Percentiles rank a stretch among this genome's conserved stretches.
Conservation (phyloP, 179 eudicot species). For the Camellia oleifera region DNA sequence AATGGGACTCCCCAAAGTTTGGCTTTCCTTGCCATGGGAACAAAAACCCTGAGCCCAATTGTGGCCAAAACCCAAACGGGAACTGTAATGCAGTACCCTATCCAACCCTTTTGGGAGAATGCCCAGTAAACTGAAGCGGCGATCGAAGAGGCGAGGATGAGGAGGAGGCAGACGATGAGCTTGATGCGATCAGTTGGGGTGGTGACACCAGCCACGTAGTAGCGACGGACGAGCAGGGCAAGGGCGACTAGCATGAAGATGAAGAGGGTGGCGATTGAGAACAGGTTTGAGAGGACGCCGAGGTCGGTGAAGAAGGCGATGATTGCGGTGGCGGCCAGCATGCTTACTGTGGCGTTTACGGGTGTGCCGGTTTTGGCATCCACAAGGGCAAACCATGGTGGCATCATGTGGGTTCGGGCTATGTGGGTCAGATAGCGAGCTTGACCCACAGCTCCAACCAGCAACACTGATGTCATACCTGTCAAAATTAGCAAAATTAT, state of each 20-base stretch:
- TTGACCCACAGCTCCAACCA: slow-evolving; percentile 8
- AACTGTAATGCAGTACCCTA: slow-evolving; percentile 18
- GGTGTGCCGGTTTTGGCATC: slow-evolving; percentile 58
- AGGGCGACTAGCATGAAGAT: slow-evolving; percentile 19
- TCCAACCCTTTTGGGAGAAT: slow-evolving; percentile 25
- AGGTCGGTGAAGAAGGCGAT: slow-evolving; percentile 12
- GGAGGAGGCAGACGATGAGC: slow-evolving; percentile 27
- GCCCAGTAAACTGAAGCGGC: slow-evolving; percentile 56
- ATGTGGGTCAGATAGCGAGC: slow-evolving; percentile 77
- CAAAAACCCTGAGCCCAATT: slow-evolving; percentile 23
- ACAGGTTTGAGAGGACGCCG: not conserved
- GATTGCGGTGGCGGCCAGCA: slow-evolving; percentile 39
- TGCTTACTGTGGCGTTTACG: slow-evolving; percentile 50
- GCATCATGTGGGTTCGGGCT: slow-evolving; percentile 71
- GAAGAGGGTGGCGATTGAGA: slow-evolving; percentile 4
- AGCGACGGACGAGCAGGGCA: slow-evolving; percentile 52
- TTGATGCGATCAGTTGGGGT: slow-evolving; percentile 38
- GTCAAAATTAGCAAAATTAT: slow-evolving; percentile 19
- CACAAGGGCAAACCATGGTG: slow-evolving; percentile 56
- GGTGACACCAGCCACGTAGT: slow-evolving; percentile 49
- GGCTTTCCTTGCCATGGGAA: slow-evolving; percentile 52
- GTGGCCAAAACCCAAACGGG: slow-evolving; percentile 12
- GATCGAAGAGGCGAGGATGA: slow-evolving; percentile 53
- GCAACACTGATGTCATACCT: slow-evolving; percentile 50
- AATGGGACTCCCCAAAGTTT: slow-evolving; percentile 70